Evolutionary conservation across 169 alveolate species (phyloP), one percentile per base, ranked within the genome.

Genomic region (Theileria sp.): DNA sequence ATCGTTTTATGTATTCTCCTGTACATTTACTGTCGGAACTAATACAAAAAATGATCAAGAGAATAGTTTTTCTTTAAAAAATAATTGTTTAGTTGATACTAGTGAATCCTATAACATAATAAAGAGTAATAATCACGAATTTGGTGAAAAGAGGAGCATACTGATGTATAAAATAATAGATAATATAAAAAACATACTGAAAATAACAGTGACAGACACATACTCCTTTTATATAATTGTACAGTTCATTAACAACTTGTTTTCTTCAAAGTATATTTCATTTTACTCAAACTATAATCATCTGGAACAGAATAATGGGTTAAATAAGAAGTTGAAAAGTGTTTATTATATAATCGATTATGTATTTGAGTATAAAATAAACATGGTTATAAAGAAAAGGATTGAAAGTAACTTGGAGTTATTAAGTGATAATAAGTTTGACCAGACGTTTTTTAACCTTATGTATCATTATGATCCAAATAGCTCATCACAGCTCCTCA

Each of bases 1-100:
- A 8, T 68, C 89, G 0, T 25, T 83, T 36, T 83, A 74, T 62
- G 65, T 83, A 54, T 64, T 77, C 28, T 70, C 68, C 15, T 77
- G 77, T 71, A 28, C 74, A 36, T 13, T 17, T 58, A 17, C 10
- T 8, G 26, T 25, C 13, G 34, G 8, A 19, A 25, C 13, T 3
- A 8, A 19, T 58, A 25, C 3, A 3, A 0, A 66, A 19, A 66
- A 1, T 66, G 15, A 36, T 66, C 1, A 36, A 6, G 30, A 25
- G 75, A 66, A 25, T 66, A 19, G 17, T 58, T 21, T 15, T 7
- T 6, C 26, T 4, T 28, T 17, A 23, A 64, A 32, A 15, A 32
- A 26, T 28, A 44, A 44, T 44, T 3, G 54, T 44, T 44, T 44
- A 44, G 54, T 44, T 44, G 54, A 44, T 44, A 44, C 54, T 10